Evolutionary conservation across 352 stramenopile genomes (phyloP).

Genomic region (Phytophthora chlamydospora): DNA sequence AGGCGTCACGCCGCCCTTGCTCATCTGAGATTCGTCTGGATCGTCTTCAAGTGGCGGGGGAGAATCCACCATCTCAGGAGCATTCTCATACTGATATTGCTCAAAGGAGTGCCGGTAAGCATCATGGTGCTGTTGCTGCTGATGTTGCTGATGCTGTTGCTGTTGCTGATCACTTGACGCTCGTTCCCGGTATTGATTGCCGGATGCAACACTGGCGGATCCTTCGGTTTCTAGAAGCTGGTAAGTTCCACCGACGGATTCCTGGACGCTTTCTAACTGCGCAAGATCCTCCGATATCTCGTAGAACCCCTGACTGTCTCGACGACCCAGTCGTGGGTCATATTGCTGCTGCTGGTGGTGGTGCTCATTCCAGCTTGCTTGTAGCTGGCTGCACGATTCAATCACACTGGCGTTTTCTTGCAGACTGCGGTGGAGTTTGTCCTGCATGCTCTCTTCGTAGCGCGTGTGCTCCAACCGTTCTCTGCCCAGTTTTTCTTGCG

Average conservation of each 20-base stretch:
- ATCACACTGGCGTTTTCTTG: constrained; percentile 58
- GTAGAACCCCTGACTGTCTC: constrained; percentile 26
- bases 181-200: constrained; percentile 25
- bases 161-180: constrained; percentile 28
- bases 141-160: constrained; percentile 34
- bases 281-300: constrained; percentile 17
- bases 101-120: constrained; percentile 17
- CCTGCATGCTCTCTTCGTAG: constrained; percentile 55
- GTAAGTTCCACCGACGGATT: constrained; percentile 16
- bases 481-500: constrained; percentile 61
- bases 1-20: constrained; percentile 9
- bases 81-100: constrained; percentile 24
- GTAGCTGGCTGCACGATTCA: constrained; percentile 43
- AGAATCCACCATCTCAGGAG: constrained; percentile 16
- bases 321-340: constrained; percentile 13
- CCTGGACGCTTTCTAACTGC: constrained; percentile 16
- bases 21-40: constrained; percentile 12
- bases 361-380: constrained; percentile 31
- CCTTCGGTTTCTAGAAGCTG: constrained; percentile 23
- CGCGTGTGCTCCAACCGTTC: constrained; percentile 54
- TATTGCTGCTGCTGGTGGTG: constrained; percentile 23
- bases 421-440: constrained; percentile 51
- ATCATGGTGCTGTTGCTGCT: constrained; percentile 19
- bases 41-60: constrained; percentile 21
- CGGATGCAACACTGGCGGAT: constrained; percentile 19